Evolutionary conservation across 176 grass and related monocot genomes (phyloP).

Genomic region (Echinochloa phyllopogon): DNA sequence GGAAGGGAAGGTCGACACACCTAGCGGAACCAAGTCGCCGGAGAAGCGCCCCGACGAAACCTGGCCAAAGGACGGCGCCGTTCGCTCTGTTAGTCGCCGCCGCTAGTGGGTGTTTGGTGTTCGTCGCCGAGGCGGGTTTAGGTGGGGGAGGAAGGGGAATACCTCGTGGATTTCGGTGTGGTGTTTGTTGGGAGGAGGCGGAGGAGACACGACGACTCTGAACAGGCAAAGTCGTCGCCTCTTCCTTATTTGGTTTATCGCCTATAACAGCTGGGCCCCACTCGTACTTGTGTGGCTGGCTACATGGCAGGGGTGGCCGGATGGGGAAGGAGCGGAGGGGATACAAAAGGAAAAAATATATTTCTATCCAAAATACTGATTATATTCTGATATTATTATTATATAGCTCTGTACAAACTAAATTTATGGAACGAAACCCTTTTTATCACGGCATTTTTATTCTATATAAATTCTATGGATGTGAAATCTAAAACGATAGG

Average conservation of each 20-base stretch:
- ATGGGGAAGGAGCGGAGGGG: too few species aligned
- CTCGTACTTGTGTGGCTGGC: not conserved
- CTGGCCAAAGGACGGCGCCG: not conserved
- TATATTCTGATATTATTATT: too few species aligned
- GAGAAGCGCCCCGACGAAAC: not conserved
- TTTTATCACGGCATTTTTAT: too few species aligned
- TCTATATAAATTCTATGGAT: too few species aligned
- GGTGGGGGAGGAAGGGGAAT: slow-evolving; percentile 10
- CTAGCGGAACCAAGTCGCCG: not conserved
- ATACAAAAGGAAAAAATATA: too few species aligned
- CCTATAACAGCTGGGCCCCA: not conserved
- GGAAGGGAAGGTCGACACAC: not conserved
- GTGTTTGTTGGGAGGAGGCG: slow-evolving; percentile 3
- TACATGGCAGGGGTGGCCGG: too few species aligned
- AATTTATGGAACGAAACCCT: too few species aligned
- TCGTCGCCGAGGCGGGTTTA: not conserved
- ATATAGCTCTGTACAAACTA: too few species aligned
- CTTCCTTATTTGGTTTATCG: not conserved
- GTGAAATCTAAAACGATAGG: too few species aligned
- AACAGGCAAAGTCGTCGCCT: not conserved
- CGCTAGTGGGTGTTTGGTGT: not conserved
- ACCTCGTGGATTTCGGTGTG: not conserved
- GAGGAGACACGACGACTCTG: slow-evolving; percentile 3
- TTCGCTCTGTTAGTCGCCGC: not conserved
- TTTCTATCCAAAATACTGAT: too few species aligned